Conservation (phyloP, 306 rosid genomes). For the Phaseolus lunatus region DNA sequence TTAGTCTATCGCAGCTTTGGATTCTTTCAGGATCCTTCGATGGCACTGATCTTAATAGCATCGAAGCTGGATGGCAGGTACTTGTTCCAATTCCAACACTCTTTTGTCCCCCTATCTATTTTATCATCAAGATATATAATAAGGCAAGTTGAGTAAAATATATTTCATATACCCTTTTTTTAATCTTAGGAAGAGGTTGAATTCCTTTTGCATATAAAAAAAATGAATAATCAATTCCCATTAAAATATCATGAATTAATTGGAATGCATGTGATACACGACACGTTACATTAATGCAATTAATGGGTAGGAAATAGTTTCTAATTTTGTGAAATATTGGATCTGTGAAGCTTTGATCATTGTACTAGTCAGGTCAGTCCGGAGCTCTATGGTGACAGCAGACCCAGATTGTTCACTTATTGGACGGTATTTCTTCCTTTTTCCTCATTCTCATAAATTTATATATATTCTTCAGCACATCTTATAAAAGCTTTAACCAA, state of each 20-base stretch:
- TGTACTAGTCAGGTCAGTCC: constrained; percentile 99
- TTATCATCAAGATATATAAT: neutral
- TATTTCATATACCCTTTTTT: neutral
- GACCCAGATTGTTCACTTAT: constrained; percentile 92
- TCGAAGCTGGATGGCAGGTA: constrained; percentile 99
- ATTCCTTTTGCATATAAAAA: no score
- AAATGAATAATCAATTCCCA: neutral
- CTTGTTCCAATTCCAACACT: constrained; percentile 26
- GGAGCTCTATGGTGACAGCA: constrained; percentile 97
- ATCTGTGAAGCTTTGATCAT: constrained; percentile 67
- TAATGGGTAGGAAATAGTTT: neutral
- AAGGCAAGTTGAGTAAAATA: neutral
- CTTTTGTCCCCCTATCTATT: neutral
- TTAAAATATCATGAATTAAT: constrained; percentile 14
- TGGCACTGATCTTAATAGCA: constrained; percentile 97
- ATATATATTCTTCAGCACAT: neutral
- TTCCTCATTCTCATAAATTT: neutral
- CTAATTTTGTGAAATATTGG: constrained; percentile 14
- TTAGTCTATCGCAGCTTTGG: constrained; percentile 94
- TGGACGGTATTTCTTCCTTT: constrained; percentile 74
- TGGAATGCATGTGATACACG: constrained; percentile 10
- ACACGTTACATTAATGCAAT: constrained; percentile 7
- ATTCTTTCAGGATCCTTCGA: constrained; percentile 89
- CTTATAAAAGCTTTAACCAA: neutral
- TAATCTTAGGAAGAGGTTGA: neutral